A percentile compares a stretch with the other conserved stretches of the same genome.
Conservation (phyloP, 1,284 basidiomycete genomes). For the Termitomyces sp. region DNA sequence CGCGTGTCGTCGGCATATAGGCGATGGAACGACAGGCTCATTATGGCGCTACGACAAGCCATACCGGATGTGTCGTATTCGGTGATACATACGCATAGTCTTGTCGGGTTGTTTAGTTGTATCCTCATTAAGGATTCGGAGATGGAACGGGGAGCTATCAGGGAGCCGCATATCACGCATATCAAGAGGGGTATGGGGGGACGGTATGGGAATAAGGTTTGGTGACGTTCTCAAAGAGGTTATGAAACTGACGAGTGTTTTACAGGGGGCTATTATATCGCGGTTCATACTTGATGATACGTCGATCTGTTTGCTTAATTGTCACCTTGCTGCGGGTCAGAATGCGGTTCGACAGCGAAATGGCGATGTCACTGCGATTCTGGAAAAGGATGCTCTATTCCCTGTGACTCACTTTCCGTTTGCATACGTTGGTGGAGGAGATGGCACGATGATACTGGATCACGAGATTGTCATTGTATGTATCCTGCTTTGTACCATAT, state of each 20-base stretch:
- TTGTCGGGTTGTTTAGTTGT: slow-evolving; percentile 88
- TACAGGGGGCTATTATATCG: slow-evolving; percentile 83
- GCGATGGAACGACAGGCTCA: slow-evolving; percentile 83
- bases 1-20: slow-evolving; percentile 83
- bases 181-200: slow-evolving; percentile 92
- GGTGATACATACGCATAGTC: slow-evolving; percentile 80
- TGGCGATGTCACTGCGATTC: slow-evolving; percentile 78
- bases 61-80: slow-evolving; percentile 70
- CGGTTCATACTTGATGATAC: slow-evolving; percentile 91
- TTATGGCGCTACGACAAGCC: slow-evolving; percentile 62
- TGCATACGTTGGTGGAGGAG: slow-evolving; percentile 85
- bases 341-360: slow-evolving; percentile 79
- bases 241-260: background rate
- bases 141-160: slow-evolving; percentile 40
- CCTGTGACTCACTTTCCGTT: slow-evolving; percentile 47
- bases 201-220: slow-evolving; percentile 91
- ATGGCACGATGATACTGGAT: slow-evolving; percentile 91
- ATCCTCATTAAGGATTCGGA: slow-evolving; percentile 78
- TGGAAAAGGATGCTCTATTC: slow-evolving; percentile 79
- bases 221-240: slow-evolving; percentile 6
- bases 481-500: slow-evolving; percentile 15
- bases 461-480: slow-evolving; percentile 91
- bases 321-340: slow-evolving; percentile 94
- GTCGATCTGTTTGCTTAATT: slow-evolving; percentile 92
- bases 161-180: slow-evolving; percentile 71